Evolutionary conservation across 257 asterid species (phyloP).

Genomic region (Solanum bulbocastanum): DNA sequence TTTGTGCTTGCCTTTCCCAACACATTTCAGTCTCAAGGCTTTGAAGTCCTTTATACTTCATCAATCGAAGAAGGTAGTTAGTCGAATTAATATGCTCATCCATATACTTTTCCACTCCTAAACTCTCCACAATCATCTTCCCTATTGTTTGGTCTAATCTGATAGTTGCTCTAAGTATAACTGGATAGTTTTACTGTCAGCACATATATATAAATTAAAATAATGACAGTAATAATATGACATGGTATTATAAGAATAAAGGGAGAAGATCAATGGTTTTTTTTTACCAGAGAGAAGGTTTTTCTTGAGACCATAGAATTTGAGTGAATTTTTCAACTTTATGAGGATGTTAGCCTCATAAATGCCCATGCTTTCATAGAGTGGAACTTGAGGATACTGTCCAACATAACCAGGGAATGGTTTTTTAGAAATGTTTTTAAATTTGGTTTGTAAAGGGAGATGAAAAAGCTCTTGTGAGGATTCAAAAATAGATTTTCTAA

Average conservation of each 20-base stretch:
- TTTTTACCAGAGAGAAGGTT: conserved; percentile 36
- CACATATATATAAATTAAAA: neutral
- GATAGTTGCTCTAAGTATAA: conserved; percentile 21
- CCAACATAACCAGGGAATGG: conserved; percentile 64
- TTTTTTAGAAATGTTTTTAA: conserved; percentile 35
- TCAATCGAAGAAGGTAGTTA: conserved; percentile 28
- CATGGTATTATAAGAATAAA: no score
- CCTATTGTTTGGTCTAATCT: conserved; percentile 34
- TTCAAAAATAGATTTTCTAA: conserved; percentile 20
- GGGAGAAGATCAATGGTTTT: neutral
- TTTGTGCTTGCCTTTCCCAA: no score
- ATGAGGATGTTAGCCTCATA: conserved; percentile 16
- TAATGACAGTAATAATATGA: neutral
- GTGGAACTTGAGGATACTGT: conserved; percentile 34
- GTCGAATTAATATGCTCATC: conserved; percentile 41
- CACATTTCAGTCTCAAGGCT: conserved; percentile 10
- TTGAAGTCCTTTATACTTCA: conserved; percentile 39
- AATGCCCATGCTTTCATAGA: conserved; percentile 59
- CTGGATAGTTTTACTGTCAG: conserved; percentile 22
- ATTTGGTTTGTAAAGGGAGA: conserved; percentile 41
- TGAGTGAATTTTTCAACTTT: conserved; percentile 18
- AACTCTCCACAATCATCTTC: conserved; percentile 34
- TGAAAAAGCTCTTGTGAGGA: conserved; percentile 29
- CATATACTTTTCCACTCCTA: conserved; percentile 31
- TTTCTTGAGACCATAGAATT: conserved; percentile 44